These are phyloP conservation scores for Aurinia saxatilis DNA, from an alignment of 345 rosid genomes.

Conservation along the genomic window DNA sequence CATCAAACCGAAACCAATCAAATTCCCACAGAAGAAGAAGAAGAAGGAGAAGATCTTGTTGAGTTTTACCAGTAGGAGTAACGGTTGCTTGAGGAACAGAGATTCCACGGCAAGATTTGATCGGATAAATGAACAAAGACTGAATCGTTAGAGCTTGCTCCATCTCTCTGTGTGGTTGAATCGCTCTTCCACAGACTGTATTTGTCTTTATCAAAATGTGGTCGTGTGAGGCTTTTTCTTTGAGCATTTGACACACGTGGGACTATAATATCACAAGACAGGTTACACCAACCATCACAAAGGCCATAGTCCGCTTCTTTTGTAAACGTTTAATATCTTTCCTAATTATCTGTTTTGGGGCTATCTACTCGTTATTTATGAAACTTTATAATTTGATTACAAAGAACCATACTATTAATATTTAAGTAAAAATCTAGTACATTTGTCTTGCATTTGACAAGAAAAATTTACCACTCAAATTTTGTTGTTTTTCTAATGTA, in stretches of 20 bases:
- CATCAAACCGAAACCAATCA: not conserved
- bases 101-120: slow-evolving; percentile 83
- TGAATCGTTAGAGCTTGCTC: slow-evolving; percentile 29
- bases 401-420: too few relatives aligned
- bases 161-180: not conserved
- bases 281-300: slow-evolving; percentile 20
- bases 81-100: slow-evolving; percentile 62
- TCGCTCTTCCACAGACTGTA: not conserved
- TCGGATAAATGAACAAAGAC: slow-evolving; percentile 65
- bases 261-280: not conserved
- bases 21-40: not conserved
- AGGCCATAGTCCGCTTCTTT: not conserved
- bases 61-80: slow-evolving; percentile 54
- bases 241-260: slow-evolving; percentile 20
- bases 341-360: too few relatives aligned
- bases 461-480: too few relatives aligned
- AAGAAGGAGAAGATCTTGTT: not conserved
- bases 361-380: too few relatives aligned
- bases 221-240: not conserved
- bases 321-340: not conserved
- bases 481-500: too few relatives aligned
- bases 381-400: too few relatives aligned
- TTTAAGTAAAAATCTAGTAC: too few relatives aligned
- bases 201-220: not conserved
- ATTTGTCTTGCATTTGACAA: too few relatives aligned